Evolutionary conservation across 2,329 filamentous ascomycete species (phyloP).

Genomic region (Trichophyton mentagrophytes): DNA sequence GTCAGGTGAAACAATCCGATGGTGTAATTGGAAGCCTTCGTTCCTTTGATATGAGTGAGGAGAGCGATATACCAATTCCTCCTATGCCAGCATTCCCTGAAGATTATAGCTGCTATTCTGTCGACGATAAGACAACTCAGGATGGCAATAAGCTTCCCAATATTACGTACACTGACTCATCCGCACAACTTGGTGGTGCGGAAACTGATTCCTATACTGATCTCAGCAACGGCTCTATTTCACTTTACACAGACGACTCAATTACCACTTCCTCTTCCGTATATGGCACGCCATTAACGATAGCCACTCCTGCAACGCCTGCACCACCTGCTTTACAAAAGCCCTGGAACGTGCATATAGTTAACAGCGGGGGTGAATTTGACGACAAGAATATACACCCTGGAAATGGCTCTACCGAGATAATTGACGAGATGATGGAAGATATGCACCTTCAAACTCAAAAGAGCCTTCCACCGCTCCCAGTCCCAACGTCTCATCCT

Average conservation of each 20-base stretch:
- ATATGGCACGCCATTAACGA: background rate
- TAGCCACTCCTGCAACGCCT: background rate
- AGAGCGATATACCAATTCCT: background rate
- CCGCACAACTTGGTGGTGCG: background rate
- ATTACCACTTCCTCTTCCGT: background rate
- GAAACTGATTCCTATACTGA: background rate
- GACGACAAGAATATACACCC: background rate
- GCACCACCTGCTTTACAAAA: background rate
- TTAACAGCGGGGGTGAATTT: background rate
- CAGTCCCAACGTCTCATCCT: background rate
- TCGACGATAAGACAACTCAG: background rate
- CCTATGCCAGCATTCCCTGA: background rate
- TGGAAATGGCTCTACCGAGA: background rate
- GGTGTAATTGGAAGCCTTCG: background rate
- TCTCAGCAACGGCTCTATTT: background rate
- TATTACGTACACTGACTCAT: background rate
- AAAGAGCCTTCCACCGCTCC: background rate
- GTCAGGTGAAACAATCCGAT: background rate
- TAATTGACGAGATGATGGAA: slow-evolving; percentile 6
- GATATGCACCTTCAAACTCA: background rate
- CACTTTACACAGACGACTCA: background rate
- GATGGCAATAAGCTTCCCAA: background rate
- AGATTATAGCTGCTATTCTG: background rate
- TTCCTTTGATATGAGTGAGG: background rate
- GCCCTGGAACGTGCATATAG: background rate